phyloP scores from a whole-genome alignment of 768 basidiomycete genomes.

The Mycena polygramma region DNA sequence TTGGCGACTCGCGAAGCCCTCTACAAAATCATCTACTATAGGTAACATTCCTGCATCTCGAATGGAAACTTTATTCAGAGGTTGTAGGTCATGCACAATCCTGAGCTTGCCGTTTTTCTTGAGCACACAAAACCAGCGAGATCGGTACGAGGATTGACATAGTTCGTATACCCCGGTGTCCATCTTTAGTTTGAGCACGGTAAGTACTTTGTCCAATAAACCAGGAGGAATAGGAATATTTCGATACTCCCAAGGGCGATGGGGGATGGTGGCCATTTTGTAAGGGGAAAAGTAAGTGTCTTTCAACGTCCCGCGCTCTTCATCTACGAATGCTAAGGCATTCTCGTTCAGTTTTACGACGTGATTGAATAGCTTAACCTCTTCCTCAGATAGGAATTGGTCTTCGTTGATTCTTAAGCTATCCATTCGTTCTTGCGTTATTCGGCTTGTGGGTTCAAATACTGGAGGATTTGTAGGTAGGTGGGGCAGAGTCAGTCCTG shows the following conservation, averaged over 20 bases:
- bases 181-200: conserved; percentile 28
- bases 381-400: neutral
- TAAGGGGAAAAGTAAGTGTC: conserved; percentile 5
- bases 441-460: neutral
- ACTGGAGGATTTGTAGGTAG: neutral
- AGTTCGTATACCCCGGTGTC: neutral
- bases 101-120: conserved; percentile 16
- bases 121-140: conserved; percentile 13
- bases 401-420: neutral
- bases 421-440: conserved; percentile 9
- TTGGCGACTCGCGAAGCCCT: conserved; percentile 34
- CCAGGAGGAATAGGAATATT: conserved; percentile 10
- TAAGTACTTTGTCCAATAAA: conserved; percentile 22
- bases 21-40: conserved; percentile 38
- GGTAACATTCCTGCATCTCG: conserved; percentile 15
- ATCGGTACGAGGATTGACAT: conserved; percentile 8
- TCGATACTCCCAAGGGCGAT: conserved; percentile 15
- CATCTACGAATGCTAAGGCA: conserved; percentile 7
- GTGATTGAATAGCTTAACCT: conserved; percentile 1
- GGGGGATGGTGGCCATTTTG: conserved; percentile 10
- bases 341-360: neutral
- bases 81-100: conserved; percentile 15
- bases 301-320: conserved; percentile 18
- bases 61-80: conserved; percentile 9
- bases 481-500: neutral